Percentiles rank a stretch among this genome's conserved stretches.
Evolutionary conservation across 2,329 filamentous ascomycete species (phyloP).

Genomic region (Fusarium neocosmosporiellum): DNA sequence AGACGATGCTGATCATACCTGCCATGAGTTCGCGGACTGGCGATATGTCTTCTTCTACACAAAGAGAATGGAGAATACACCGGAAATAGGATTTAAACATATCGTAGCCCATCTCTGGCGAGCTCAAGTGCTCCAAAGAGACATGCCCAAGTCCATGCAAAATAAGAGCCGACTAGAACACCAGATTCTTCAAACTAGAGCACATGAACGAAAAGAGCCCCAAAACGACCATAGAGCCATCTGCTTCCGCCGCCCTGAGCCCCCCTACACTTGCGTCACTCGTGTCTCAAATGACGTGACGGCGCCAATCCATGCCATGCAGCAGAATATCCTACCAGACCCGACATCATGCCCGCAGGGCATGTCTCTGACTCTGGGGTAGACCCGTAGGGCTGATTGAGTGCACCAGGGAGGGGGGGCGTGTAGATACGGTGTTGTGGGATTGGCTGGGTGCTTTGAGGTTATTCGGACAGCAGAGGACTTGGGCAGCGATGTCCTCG

Average conservation of each 20-base stretch:
- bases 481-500: background rate
- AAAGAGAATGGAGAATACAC: background rate
- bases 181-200: background rate
- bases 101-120: background rate
- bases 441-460: background rate
- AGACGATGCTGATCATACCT: background rate
- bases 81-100: background rate
- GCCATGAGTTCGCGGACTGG: background rate
- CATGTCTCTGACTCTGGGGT: background rate
- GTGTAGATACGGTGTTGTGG: background rate
- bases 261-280: background rate
- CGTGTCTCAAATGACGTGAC: background rate
- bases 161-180: background rate
- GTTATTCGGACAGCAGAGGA: background rate
- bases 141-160: background rate
- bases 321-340: background rate
- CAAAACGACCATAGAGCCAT: no score
- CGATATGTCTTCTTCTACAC: background rate
- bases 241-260: no score
- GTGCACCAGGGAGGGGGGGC: background rate
- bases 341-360: background rate
- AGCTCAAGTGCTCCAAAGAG: no score
- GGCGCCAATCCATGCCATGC: background rate
- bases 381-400: constrained; percentile 5
- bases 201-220: background rate